phyloP scores from a whole-genome alignment of 2,329 filamentous ascomycete species.

The Paecilomyces niveus region DNA sequence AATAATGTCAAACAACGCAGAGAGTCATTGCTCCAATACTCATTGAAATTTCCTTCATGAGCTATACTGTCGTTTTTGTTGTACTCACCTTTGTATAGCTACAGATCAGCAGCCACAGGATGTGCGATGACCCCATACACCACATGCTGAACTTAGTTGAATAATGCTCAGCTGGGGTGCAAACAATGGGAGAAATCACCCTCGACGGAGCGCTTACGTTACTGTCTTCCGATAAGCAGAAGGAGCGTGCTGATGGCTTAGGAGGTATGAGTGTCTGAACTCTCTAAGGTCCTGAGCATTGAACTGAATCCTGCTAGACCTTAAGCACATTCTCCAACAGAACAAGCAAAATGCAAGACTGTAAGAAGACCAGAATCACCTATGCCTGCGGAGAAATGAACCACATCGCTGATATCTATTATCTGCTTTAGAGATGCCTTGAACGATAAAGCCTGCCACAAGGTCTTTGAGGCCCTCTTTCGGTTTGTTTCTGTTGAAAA shows the following conservation, averaged over 20 bases:
- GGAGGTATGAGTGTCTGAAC: conserved; percentile 28
- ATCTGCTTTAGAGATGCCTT: conserved; percentile 38
- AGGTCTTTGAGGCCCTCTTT: conserved; percentile 76
- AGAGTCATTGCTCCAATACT: background rate
- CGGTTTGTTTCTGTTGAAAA: conserved; percentile 65
- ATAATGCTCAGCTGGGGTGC: conserved; percentile 2
- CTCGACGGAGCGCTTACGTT: conserved; percentile 35
- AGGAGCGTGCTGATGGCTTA: conserved; percentile 45
- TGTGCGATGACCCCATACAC: background rate
- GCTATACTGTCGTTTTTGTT: background rate
- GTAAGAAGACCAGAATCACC: conserved; percentile 16
- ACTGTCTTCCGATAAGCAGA: conserved; percentile 36
- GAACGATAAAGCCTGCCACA: conserved; percentile 71
- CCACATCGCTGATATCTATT: conserved; percentile 8
- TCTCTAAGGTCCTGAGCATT: conserved; percentile 5
- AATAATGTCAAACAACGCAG: background rate
- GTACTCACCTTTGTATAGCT: background rate
- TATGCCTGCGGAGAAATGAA: background rate
- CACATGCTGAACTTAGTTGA: background rate
- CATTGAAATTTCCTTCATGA: background rate
- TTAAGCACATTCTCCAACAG: conserved; percentile 50
- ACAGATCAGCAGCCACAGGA: background rate
- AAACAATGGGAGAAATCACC: conserved; percentile 36
- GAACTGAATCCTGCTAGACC: conserved; percentile 29
- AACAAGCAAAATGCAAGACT: conserved; percentile 38